Base-by-base conservation (phyloP, 192 early-diverging fungal species). In the Pilaira anomala region DNA sequence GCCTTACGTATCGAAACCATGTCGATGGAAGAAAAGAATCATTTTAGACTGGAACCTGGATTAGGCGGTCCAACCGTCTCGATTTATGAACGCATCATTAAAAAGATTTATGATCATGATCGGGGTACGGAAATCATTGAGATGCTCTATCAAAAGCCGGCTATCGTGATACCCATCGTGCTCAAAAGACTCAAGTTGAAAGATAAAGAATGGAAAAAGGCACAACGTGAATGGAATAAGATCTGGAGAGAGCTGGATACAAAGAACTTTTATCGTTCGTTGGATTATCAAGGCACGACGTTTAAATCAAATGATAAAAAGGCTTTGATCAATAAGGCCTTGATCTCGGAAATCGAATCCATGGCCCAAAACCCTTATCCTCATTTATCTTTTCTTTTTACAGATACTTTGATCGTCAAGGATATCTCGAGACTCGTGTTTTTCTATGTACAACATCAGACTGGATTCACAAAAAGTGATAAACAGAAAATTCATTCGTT, bases 151-250 rank as follows among this genome's bases (percentile, higher is more conserved):
- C 85, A 88, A 54, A 94, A 92, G 57, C 96, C 96, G 3, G 84
- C 87, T 0, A 83, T 87, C 3, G 89, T 94, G 0, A 87, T 99
- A 6, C 97, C 97, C 1, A 87, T 99, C 19, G 91, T 99, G 42
- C 76, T 99, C 19, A 92, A 90, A 68, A 88, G 97, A 25, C 81
- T 99, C 16, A 97, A 95, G 79, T 92, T 95, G 66, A 99, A 99
- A 75, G 95, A 98, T 71, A 95, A 98, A 62, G 97, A 99, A 73
- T 99, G 96, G 96, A 91, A 91, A 62, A 69, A 87, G 13, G 77
- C 90, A 14, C 89, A 91, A 80, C 88, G 92, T 57, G 93, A 96
- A 65, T 94, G 87, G 85, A 92, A 93, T 78, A 95, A 95, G 75
- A 85, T 96, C 21, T 99, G 97, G 97, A 87, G 93, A 14, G 96